These are phyloP conservation scores for Crucibulum cyathiforme DNA, from an alignment of 1,284 basidiomycete species.

Conservation along the genomic window DNA sequence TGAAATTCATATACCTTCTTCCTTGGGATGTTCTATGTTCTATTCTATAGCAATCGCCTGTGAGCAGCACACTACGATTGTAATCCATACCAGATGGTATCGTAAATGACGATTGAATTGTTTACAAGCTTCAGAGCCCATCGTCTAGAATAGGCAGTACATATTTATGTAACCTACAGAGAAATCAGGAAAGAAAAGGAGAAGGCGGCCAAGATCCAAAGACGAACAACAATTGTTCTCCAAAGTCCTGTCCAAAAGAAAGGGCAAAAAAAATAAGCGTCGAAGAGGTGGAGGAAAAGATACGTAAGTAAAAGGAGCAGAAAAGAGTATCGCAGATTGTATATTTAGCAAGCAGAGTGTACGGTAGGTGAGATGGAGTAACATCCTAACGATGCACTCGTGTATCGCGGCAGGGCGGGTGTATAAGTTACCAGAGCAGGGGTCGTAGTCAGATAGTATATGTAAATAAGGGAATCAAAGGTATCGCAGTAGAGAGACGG, in stretches of 20 bases:
- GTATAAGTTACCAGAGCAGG: conserved; percentile 1
- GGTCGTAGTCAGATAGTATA: conserved; percentile 2
- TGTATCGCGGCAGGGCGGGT: background rate
- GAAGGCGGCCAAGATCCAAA: background rate
- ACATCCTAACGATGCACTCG: background rate
- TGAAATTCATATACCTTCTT: too few relatives aligned
- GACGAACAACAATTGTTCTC: too few relatives aligned
- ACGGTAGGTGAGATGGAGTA: background rate
- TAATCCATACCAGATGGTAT: background rate
- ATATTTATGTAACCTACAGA: conserved; percentile 2
- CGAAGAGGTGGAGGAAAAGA: too few relatives aligned
- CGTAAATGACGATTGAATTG: background rate
- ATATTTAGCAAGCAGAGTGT: background rate
- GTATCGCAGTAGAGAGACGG: conserved; percentile 5
- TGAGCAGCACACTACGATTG: background rate
- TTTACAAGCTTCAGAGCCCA: conserved; percentile 3
- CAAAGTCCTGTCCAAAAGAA: background rate
- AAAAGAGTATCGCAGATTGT: too few relatives aligned
- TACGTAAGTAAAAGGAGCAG: too few relatives aligned
- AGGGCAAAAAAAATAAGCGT: background rate
- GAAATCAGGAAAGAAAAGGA: background rate
- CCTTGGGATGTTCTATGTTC: too few relatives aligned
- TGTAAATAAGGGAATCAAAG: background rate
- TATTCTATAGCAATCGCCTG: too few relatives aligned
- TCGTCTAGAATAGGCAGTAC: conserved; percentile 23